Percentiles rank a stretch among this genome's conserved stretches.
Conservation (phyloP, 2,329 filamentous ascomycete species). For the Eutypella sp. region DNA sequence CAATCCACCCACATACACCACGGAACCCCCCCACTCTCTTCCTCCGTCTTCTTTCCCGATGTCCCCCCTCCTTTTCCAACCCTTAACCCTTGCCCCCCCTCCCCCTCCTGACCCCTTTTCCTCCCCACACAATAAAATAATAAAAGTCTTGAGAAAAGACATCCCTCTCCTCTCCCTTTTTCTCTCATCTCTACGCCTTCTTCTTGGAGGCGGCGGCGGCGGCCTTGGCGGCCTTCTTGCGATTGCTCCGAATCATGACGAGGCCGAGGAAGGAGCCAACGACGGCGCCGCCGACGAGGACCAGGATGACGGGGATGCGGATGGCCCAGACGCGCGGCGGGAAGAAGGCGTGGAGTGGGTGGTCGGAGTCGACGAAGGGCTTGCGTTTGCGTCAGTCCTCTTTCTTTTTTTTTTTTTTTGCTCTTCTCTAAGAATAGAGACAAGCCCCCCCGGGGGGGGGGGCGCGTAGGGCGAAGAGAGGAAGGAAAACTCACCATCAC, state of each 20-base stretch:
- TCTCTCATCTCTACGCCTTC: constrained; percentile 58
- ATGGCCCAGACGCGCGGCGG: constrained; percentile 98
- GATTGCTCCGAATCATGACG: constrained; percentile 98
- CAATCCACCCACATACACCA: no score
- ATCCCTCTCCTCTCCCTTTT: not conserved
- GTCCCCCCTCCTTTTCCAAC: not conserved
- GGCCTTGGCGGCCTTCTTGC: constrained; percentile 93
- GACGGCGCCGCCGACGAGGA: constrained; percentile 85
- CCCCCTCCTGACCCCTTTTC: not conserved
- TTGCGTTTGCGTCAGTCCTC: no score
- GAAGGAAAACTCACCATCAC: constrained; percentile 67
- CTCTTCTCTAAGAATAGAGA: not conserved
- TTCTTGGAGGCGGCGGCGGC: constrained; percentile 75
- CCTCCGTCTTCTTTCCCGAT: not conserved
- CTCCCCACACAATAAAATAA: not conserved
- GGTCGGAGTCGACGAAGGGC: constrained; percentile 96
- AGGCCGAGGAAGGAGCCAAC: constrained; percentile 93
- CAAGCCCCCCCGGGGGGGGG: no score
- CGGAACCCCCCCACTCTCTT: not conserved
- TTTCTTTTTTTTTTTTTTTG: constrained; percentile 31
- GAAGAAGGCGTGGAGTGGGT: constrained; percentile 91
- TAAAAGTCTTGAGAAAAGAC: not conserved
- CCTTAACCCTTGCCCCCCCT: not conserved
- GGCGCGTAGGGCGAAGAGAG: constrained; percentile 5
- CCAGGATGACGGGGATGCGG: constrained; percentile 93